Conservation (phyloP, 768 basidiomycete genomes). For the Paxillus involutus region DNA sequence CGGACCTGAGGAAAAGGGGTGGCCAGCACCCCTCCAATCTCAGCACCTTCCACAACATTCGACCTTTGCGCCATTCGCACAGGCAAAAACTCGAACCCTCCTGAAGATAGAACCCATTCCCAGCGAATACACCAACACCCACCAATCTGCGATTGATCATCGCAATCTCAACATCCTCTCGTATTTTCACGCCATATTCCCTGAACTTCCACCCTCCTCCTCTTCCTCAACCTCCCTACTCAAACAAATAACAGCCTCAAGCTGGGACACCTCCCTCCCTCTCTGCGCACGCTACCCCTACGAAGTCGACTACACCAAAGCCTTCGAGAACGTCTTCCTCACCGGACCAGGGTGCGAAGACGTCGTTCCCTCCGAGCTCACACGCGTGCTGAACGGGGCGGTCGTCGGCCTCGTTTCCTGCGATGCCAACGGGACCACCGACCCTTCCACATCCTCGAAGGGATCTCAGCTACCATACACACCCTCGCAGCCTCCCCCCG, state of each 20-base stretch:
- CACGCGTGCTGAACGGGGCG: slow-evolving; percentile 73
- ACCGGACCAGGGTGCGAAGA: slow-evolving; percentile 79
- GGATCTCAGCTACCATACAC: slow-evolving; percentile 49
- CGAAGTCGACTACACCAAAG: slow-evolving; percentile 57
- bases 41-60: slow-evolving; percentile 6
- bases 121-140: slow-evolving; percentile 23
- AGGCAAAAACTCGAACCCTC: neutral
- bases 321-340: slow-evolving; percentile 65
- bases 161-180: slow-evolving; percentile 71
- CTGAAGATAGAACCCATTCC: slow-evolving; percentile 44
- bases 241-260: slow-evolving; percentile 36
- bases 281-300: slow-evolving; percentile 72
- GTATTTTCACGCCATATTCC: slow-evolving; percentile 65
- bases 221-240: slow-evolving; percentile 18
- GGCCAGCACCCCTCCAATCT: slow-evolving; percentile 13
- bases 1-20: slow-evolving; percentile 20
- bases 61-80: neutral
- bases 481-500: slow-evolving; percentile 53
- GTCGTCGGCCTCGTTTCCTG: slow-evolving; percentile 73
- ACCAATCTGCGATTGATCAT: slow-evolving; percentile 58
- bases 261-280: slow-evolving; percentile 71
- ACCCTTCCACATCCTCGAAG: neutral
- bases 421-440: slow-evolving; percentile 21
- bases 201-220: slow-evolving; percentile 25
- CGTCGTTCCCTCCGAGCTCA: slow-evolving; percentile 67